A percentile compares a stretch with the other conserved stretches of the same genome.
Conservation (phyloP, 345 rosid genomes). For the Arabis alpina region DNA sequence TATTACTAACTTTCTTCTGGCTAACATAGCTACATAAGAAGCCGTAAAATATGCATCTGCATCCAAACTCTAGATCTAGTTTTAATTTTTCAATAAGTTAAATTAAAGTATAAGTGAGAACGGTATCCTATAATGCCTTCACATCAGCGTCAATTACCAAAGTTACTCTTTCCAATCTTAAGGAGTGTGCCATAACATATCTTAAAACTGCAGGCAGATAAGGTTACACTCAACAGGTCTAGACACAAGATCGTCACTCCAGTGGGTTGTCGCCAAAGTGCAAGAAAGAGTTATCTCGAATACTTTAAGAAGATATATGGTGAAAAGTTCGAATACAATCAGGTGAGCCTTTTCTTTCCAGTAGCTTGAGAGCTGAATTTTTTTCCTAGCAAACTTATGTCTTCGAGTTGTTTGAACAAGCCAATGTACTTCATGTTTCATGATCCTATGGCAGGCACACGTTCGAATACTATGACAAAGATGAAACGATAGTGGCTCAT, state of each 20-base stretch:
- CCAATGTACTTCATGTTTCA: constrained; percentile 20
- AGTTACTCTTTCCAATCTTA: background rate
- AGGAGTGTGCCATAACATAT: constrained; percentile 17
- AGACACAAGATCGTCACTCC: constrained; percentile 60
- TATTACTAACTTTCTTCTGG: constrained; percentile 14
- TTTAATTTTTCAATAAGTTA: background rate
- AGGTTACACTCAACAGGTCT: constrained; percentile 45
- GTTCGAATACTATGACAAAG: constrained; percentile 67
- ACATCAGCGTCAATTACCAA: constrained; percentile 2
- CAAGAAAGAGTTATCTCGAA: constrained; percentile 67
- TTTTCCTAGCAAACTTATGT: constrained; percentile 3
- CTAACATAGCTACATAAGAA: constrained; percentile 2
- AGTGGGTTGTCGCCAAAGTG: constrained; percentile 69
- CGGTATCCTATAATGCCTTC: background rate
- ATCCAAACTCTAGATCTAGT: background rate
- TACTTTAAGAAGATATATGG: constrained; percentile 62
- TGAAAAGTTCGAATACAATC: constrained; percentile 56
- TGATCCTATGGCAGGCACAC: constrained; percentile 56
- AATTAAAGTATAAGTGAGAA: background rate
- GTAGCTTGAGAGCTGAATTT: constrained; percentile 24
- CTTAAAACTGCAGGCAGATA: constrained; percentile 54
- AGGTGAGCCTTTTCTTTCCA: constrained; percentile 51
- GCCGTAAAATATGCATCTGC: constrained; percentile 15
- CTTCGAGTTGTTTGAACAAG: constrained; percentile 16
- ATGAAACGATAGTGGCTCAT: constrained; percentile 67